These are phyloP conservation scores for Phylloporus sp. DNA, from an alignment of 768 basidiomycete genomes.

Conservation along the genomic window DNA sequence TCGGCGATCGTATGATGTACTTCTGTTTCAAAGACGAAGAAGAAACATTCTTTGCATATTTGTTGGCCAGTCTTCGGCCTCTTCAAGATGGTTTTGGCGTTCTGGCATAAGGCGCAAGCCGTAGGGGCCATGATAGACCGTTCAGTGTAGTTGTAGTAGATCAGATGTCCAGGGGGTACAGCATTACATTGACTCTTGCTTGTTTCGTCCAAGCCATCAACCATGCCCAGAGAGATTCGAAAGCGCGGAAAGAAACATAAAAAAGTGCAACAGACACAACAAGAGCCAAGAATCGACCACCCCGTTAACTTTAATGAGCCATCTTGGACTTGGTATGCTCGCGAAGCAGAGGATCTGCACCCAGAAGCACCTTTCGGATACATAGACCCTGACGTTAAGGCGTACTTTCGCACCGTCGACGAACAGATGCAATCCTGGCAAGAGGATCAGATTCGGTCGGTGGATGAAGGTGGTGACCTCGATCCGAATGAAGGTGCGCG, in stretches of 20 bases:
- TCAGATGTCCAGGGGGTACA: background rate
- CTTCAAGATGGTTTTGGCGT: constrained; percentile 79
- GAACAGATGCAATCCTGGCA: constrained; percentile 87
- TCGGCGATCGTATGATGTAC: constrained; percentile 93
- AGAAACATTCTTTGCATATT: constrained; percentile 95
- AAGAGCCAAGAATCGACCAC: constrained; percentile 2
- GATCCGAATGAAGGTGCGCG: constrained; percentile 69
- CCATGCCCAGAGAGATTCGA: constrained; percentile 70
- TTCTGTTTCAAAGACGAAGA: constrained; percentile 96
- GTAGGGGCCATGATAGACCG: constrained; percentile 64
- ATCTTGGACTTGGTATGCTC: constrained; percentile 62
- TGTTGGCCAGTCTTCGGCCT: constrained; percentile 97
- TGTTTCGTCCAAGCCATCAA: constrained; percentile 5
- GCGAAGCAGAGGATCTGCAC: constrained; percentile 38
- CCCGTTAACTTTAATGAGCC: constrained; percentile 39
- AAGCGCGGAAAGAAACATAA: constrained; percentile 77
- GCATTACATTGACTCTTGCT: constrained; percentile 3
- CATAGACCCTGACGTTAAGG: constrained; percentile 85
- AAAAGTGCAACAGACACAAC: constrained; percentile 32
- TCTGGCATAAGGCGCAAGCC: constrained; percentile 70
- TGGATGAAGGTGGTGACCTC: constrained; percentile 41
- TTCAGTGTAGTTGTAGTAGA: background rate
- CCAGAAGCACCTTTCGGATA: constrained; percentile 83
- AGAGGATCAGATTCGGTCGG: constrained; percentile 37
- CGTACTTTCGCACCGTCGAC: constrained; percentile 88